Evolutionary conservation across 1,139 yeast species (phyloP), one percentile per base, ranked within the genome.

Genomic region (Pichia sp.): DNA sequence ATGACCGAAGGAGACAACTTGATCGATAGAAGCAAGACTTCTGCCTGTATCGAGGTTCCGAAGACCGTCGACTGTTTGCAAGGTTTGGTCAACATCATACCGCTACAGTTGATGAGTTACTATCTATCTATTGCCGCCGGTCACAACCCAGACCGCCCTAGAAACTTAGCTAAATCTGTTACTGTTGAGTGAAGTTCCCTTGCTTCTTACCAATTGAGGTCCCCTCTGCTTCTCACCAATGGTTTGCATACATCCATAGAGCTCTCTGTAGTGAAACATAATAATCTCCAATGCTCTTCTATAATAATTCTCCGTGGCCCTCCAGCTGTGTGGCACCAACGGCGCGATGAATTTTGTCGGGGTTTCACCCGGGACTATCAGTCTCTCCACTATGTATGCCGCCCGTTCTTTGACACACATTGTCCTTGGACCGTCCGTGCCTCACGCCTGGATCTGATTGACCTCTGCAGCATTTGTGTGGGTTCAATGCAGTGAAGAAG

Each of bases 51-150:
- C 65, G 93, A 90, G 70, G 97, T 95, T 57, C 99, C 99, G 54
- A 84, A 82, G 65, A 90, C 98, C 7, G 97, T 92, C 58, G 99
- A 95, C 74, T 93, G 99, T 75, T 79, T 95, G 71, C 99, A 95
- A 77, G 99, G 99, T 52, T 78, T 95, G 67, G 78, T 95, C 70
- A 95, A 93, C 70, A 95, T 95, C 62, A 83, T 95, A 66, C 99
- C 99, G 56, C 75, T 95, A 69, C 99, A 95, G 75, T 80, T 95
- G 71, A 92, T 92, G 84, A 87, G 97, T 70, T 95, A 95, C 77
- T 92, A 97, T 95, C 80, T 95, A 68, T 98, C 99, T 51, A 93
- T 90, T 56, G 85, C 87, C 74, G 87, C 93, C 71, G 98, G 98
- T 46, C 87, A 89, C 66, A 96, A 95, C 70, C 99, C 95, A 57